Evolutionary conservation across 306 rosid genomes (phyloP), one percentile per base, ranked within the genome.

Genomic region (Prunus mongolica): DNA sequence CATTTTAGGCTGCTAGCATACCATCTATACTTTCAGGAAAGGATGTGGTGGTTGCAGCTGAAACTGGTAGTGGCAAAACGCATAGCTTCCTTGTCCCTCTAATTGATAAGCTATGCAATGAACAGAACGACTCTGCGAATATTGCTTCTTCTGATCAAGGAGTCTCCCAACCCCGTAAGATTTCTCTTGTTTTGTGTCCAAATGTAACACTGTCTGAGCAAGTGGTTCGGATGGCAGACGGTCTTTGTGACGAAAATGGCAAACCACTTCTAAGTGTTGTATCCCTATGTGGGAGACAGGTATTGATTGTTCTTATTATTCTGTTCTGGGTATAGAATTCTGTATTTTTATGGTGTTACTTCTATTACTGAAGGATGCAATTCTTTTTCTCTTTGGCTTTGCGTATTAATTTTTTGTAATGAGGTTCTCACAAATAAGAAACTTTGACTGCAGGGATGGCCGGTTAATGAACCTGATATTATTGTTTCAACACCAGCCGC

Each of bases 11-110:
- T 79, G 87, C 97, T 89, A 85, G 91, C 54, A 77, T 95, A 44
- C 97, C 98, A 6, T 78, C 93, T 75, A 87, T 95, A 81, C 82
- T 88, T 51, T 87, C 96, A 47, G 97, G 89, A 65, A 89, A 88
- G 77, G 98, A 95, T 82, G 91, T 88, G 80, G 77, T 95, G 71
- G 84, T 95, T 79, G 98, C 98, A 12, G 98, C 98, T 0, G 98
- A 95, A 91, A 95, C 97, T 2, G 98, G 98, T 12, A 92, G 98
- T 77, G 97, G 98, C 27, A 91, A 94, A 87, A 94, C 98, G 18
- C 91, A 95, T 75, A 84, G 96, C 67, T 95, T 92, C 71, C 90
- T 95, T 15, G 88, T 74, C 69, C 98, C 97, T 76, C 80, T 95
- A 28, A 89, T 95, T 67, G 86, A 90, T 82, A 86, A 78, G 79